These are phyloP conservation scores for Fistulina hepatica DNA, from an alignment of 1,284 basidiomycete species.

Conservation along the genomic window DNA sequence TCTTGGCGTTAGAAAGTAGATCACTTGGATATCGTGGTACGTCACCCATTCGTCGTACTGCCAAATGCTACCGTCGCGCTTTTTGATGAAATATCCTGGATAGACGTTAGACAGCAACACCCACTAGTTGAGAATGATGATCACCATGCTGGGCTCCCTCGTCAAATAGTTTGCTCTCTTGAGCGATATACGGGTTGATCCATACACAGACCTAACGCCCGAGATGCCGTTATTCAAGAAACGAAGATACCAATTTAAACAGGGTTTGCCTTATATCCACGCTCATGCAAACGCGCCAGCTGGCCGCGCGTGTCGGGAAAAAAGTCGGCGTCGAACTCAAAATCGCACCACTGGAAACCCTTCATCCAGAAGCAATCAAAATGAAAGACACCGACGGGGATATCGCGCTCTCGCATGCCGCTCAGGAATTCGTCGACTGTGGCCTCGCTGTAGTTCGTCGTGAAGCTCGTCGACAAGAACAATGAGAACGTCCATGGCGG, in stretches of 20 bases:
- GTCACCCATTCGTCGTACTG: too few species aligned
- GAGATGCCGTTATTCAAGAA: too few species aligned
- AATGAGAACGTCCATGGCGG: constrained; percentile 10
- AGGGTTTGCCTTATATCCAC: constrained; percentile 56
- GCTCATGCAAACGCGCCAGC: too few species aligned
- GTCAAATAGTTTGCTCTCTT: constrained; percentile 58
- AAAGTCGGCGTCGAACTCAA: constrained; percentile 65
- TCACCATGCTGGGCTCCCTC: constrained; percentile 55
- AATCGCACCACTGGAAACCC: constrained; percentile 71
- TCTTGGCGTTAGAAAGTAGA: not conserved
- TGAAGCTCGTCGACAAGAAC: constrained; percentile 56
- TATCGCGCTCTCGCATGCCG: constrained; percentile 58
- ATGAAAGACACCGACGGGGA: constrained; percentile 68
- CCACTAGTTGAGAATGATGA: too few species aligned
- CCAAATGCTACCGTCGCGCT: constrained; percentile 60
- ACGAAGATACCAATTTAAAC: constrained; percentile 63
- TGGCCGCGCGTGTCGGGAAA: constrained; percentile 66
- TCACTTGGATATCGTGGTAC: too few species aligned
- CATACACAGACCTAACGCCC: too few species aligned
- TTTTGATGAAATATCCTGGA: constrained; percentile 63
- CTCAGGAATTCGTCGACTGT: constrained; percentile 61
- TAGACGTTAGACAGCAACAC: too few species aligned
- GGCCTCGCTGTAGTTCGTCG: constrained; percentile 55
- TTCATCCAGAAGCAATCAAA: constrained; percentile 78
- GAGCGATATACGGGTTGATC: constrained; percentile 64